A percentile compares a stretch with the other conserved stretches of the same genome.
Evolutionary conservation across 2,329 filamentous ascomycete genomes (phyloP).

Genomic region (Didymella segeticola): DNA sequence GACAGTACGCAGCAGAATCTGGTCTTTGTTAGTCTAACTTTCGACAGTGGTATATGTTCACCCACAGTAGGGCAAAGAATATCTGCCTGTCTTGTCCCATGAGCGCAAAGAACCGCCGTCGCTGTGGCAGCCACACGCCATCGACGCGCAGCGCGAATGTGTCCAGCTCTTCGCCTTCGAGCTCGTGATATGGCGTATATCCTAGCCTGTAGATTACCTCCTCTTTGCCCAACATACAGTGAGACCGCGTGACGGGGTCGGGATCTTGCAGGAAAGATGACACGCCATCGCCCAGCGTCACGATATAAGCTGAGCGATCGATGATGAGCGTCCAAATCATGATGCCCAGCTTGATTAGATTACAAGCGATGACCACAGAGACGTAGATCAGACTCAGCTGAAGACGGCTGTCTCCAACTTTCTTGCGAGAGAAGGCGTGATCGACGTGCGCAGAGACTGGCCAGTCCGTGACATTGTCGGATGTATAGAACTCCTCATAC

Average conservation of each 20-base stretch:
- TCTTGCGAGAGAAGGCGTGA: conserved; percentile 13
- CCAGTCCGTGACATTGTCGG: neutral
- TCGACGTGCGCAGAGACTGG: conserved; percentile 5
- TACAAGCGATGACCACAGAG: conserved; percentile 22
- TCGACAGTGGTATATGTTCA: neutral
- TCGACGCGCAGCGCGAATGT: neutral
- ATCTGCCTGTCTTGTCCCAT: neutral
- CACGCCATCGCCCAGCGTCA: conserved; percentile 28
- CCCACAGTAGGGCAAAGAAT: conserved; percentile 5
- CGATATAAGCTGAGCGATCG: conserved; percentile 15
- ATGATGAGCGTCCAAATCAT: conserved; percentile 21
- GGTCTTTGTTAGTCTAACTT: neutral
- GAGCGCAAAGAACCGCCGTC: neutral
- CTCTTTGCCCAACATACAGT: neutral
- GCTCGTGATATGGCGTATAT: neutral
- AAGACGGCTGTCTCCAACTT: conserved; percentile 14
- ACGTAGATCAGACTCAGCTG: conserved; percentile 26
- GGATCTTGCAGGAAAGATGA: conserved; percentile 24
- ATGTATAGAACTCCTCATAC: neutral
- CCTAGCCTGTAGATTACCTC: conserved; percentile 2
- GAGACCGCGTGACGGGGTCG: conserved; percentile 1
- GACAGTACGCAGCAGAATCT: conserved; percentile 1
- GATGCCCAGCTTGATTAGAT: conserved; percentile 15
- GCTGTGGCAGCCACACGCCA: conserved; percentile 1
- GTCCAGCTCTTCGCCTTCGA: neutral